A percentile compares a stretch with the other conserved stretches of the same genome.
Conservation (phyloP, 371 early-diverging fungal species). For the Apophysomyces elegans region DNA sequence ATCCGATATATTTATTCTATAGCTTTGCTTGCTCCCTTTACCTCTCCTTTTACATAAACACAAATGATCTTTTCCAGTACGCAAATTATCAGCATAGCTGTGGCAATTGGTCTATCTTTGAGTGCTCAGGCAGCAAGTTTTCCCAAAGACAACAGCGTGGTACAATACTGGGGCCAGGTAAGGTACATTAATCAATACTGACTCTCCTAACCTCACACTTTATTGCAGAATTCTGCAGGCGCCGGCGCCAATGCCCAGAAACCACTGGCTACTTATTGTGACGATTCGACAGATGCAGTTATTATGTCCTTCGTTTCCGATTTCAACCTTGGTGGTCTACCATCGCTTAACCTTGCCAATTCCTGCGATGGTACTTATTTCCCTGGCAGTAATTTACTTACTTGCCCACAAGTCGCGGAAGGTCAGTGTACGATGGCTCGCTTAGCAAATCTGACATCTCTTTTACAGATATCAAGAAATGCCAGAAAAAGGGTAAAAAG, state of each 20-base stretch:
- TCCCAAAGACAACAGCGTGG: conserved; percentile 21
- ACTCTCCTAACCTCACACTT: neutral
- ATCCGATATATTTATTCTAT: neutral
- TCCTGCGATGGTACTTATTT: conserved; percentile 57
- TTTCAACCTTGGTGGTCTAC: conserved; percentile 52
- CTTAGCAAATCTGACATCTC: neutral
- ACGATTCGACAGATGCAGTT: conserved; percentile 53
- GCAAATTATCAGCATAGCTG: conserved; percentile 1
- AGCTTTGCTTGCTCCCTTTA: neutral
- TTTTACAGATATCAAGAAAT: conserved; percentile 60
- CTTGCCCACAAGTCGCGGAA: conserved; percentile 62
- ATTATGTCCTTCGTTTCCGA: conserved; percentile 64
- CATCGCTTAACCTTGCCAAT: conserved; percentile 62
- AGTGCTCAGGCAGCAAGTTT: conserved; percentile 25
- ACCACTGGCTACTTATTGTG: conserved; percentile 63
- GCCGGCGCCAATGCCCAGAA: conserved; percentile 28
- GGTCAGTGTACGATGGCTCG: conserved; percentile 21
- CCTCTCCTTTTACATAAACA: conserved; percentile 9
- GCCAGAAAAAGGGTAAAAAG: conserved; percentile 66
- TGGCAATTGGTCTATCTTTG: conserved; percentile 8
- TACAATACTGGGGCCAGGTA: conserved; percentile 43
- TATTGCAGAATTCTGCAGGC: conserved; percentile 37
- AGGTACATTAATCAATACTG: neutral
- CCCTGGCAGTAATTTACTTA: conserved; percentile 54
- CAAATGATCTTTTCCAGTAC: neutral